Evolutionary conservation across 2,329 filamentous ascomycete species (phyloP).

Genomic region (Bipolaris cookei): DNA sequence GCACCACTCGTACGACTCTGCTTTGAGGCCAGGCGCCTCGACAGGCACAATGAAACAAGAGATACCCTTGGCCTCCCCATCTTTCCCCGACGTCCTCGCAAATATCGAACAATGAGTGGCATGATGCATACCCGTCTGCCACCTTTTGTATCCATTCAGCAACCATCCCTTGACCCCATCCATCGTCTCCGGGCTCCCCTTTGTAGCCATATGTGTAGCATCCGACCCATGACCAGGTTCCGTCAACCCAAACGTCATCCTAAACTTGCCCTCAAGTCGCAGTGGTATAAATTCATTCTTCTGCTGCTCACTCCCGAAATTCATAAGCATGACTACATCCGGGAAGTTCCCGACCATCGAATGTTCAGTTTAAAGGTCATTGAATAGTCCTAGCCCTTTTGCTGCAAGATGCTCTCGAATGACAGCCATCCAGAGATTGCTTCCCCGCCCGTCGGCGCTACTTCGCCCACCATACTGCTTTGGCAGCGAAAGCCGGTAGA

Average conservation of each 20-base stretch:
- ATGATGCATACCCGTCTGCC: constrained; percentile 68
- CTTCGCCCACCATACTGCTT: constrained; percentile 62
- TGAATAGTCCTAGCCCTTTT: constrained; percentile 66
- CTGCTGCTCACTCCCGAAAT: constrained; percentile 64
- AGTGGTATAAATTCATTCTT: constrained; percentile 61
- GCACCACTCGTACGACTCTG: constrained; percentile 65
- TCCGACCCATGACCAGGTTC: constrained; percentile 68
- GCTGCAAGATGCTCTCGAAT: constrained; percentile 65
- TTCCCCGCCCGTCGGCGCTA: constrained; percentile 50
- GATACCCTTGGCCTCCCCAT: constrained; percentile 63
- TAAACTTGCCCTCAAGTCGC: constrained; percentile 60
- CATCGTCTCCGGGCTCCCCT: constrained; percentile 53
- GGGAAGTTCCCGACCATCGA: constrained; percentile 68
- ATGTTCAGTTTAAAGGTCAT: constrained; percentile 70
- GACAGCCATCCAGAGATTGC: constrained; percentile 69
- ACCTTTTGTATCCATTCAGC: constrained; percentile 67
- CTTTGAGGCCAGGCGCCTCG: constrained; percentile 59
- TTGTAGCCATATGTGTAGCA: constrained; percentile 67
- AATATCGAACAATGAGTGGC: constrained; percentile 69
- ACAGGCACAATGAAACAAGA: constrained; percentile 66
- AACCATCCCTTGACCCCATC: constrained; percentile 58
- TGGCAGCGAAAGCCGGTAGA: constrained; percentile 66
- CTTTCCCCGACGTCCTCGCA: constrained; percentile 62
- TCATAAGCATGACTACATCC: constrained; percentile 66
- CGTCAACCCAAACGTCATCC: constrained; percentile 67